Evolutionary conservation across 306 rosid species (phyloP).

Genomic region (Hippophae gyantsensis): DNA sequence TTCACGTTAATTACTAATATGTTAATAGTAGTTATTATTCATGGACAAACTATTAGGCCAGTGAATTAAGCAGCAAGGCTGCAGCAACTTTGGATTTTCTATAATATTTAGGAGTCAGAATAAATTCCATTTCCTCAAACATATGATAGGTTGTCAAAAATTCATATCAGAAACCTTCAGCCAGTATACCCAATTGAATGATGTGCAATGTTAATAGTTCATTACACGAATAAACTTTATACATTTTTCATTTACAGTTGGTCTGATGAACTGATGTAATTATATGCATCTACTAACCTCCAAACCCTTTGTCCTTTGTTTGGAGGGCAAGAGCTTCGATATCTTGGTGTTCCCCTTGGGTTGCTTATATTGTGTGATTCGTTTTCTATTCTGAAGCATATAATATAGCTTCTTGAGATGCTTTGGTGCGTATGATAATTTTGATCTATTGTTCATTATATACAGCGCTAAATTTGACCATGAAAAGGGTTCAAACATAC

Average conservation of each 20-base stretch:
- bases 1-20: no score
- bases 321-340: no score
- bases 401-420: not conserved
- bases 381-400: not conserved
- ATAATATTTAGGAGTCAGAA: not conserved
- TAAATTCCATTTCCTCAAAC: not conserved
- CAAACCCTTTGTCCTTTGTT: no score
- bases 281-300: no score
- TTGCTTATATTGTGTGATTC: not conserved
- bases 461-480: slow-evolving; percentile 54
- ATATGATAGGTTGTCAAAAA: not conserved
- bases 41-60: not conserved
- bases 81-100: not conserved
- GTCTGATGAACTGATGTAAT: no score
- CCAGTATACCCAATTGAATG: not conserved
- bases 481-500: slow-evolving; percentile 60
- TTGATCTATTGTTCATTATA: slow-evolving; percentile 15
- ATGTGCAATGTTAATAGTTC: not conserved
- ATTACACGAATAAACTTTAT: not conserved
- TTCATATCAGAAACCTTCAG: not conserved
- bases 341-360: no score
- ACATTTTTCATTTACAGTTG: no score
- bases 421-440: slow-evolving; percentile 19
- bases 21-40: not conserved
- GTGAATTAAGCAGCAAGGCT: not conserved